A percentile compares a stretch with the other conserved stretches of the same genome.
These are phyloP conservation scores for Penicillium sp. DNA, from an alignment of 2,329 filamentous ascomycete species.

Conservation along the genomic window DNA sequence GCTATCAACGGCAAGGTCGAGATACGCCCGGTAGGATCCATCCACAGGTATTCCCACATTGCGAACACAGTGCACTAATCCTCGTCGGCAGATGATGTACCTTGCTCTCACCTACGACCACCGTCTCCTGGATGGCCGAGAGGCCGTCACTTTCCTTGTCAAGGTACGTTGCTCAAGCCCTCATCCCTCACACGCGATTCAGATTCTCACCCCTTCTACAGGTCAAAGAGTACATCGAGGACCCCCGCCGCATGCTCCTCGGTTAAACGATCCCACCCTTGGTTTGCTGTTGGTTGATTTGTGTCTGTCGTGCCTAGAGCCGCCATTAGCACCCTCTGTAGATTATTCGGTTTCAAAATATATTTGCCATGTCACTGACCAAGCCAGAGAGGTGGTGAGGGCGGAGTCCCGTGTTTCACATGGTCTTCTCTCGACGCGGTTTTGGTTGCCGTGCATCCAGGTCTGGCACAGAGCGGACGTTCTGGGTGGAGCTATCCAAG, in stretches of 20 bases:
- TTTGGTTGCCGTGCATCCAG: background rate
- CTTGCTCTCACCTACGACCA: conserved; percentile 97
- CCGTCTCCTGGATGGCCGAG: conserved; percentile 88
- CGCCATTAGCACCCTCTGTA: conserved; percentile 28
- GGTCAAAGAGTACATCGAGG: conserved; percentile 96
- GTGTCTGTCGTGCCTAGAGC: conserved; percentile 19
- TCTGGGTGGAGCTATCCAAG: background rate
- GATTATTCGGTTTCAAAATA: conserved; percentile 32
- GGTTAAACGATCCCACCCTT: conserved; percentile 30
- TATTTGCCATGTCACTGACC: conserved; percentile 20
- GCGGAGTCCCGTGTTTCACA: background rate
- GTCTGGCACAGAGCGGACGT: background rate
- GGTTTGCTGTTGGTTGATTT: conserved; percentile 10
- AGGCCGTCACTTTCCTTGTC: conserved; percentile 93
- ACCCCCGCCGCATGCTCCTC: conserved; percentile 87
- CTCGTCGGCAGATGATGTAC: conserved; percentile 81
- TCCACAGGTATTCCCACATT: background rate
- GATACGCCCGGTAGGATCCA: conserved; percentile 68
- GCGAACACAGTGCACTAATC: conserved; percentile 14
- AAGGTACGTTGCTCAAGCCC: conserved; percentile 57
- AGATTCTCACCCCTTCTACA: conserved; percentile 25
- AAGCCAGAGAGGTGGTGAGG: background rate
- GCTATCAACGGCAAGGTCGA: conserved; percentile 92
- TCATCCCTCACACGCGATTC: background rate
- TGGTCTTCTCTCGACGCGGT: background rate